Base-by-base conservation (phyloP, 1,284 basidiomycete species). In the Ceratobasidium sp. region DNA sequence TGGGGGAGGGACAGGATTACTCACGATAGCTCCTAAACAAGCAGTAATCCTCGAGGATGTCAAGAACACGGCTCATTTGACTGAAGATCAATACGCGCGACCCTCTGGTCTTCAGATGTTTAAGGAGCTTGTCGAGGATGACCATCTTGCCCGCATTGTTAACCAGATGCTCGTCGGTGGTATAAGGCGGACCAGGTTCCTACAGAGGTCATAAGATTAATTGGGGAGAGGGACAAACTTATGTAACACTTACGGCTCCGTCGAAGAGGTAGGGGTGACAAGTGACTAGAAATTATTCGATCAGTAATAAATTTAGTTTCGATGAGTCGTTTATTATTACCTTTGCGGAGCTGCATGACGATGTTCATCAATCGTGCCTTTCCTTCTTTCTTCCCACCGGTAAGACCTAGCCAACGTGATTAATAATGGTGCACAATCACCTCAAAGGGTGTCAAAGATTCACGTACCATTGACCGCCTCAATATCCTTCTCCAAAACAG, bases 81-180 rank as follows among this genome's bases (percentile, higher is more conserved):
- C 95, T 97, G 87, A 99, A 99, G 81, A 99, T 98, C 78, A 99
- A 88, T 59, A 99, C 97, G 67, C 98, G 94, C 80, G 99, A 97
- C 0, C 95, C 95, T 81, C 97, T 95, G 76, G 90, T 90, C 81
- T 94, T 95, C 75, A 99, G 89, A 67, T 95, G 91, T 33, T 88
- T 89, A 24, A 99, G 90, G 22, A 99, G 90, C 83, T 96, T 95
- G 86, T 99, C 98, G 64, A 99, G 90, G 45, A 98, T 87, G 54
- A 99, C 97, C 89, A 99, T 91, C 86, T 99, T 99, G 71, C 96
- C 97, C 76, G 95, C 97, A 84, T 95, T 98, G 91, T 98, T 97
- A 79, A 99, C 96, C 5, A 99, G 89, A 81, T 99, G 98, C 84
- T 98, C 96, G 82, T 99, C 98, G 0, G 97, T 99, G 1, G 97